These are phyloP conservation scores for Penicillium sp. DNA, from an alignment of 2,329 filamentous ascomycete genomes.

Conservation along the genomic window DNA sequence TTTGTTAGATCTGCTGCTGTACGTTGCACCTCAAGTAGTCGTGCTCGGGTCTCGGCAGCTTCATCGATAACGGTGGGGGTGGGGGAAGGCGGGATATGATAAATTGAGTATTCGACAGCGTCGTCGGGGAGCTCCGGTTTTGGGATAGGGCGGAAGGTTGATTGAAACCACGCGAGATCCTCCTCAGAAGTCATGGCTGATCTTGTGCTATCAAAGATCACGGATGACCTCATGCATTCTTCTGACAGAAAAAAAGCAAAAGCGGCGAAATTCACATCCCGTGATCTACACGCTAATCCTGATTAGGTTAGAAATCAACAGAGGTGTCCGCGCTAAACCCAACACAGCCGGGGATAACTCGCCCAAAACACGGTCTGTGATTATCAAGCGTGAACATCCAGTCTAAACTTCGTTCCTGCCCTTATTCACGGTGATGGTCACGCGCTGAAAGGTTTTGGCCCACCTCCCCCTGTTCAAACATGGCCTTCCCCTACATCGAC, in stretches of 20 bases:
- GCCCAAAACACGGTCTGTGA: constrained; percentile 29
- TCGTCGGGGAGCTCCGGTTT: constrained; percentile 65
- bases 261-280: constrained; percentile 22
- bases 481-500: constrained; percentile 64
- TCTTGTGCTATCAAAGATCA: constrained; percentile 11
- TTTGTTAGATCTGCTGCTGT: constrained; percentile 56
- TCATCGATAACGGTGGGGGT: constrained; percentile 48
- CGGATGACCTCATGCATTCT: constrained; percentile 30
- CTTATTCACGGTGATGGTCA: constrained; percentile 21
- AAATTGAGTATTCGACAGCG: constrained; percentile 74
- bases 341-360: constrained; percentile 15
- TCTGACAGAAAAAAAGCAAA: constrained; percentile 13
- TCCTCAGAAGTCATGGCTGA: constrained; percentile 42
- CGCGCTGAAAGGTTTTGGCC: constrained; percentile 18
- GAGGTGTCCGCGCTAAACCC: constrained; percentile 15
- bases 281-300: constrained; percentile 23
- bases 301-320: constrained; percentile 38
- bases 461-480: constrained; percentile 31
- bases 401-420: constrained; percentile 1
- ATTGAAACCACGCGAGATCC: constrained; percentile 57
- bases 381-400: constrained; percentile 1
- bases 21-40: constrained; percentile 64
- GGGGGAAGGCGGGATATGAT: constrained; percentile 53
- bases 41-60: constrained; percentile 45
- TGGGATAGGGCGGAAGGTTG: constrained; percentile 57